Evolutionary conservation across 495 filamentous ascomycete species (phyloP).

Genomic region (Aspergillus asperescens): DNA sequence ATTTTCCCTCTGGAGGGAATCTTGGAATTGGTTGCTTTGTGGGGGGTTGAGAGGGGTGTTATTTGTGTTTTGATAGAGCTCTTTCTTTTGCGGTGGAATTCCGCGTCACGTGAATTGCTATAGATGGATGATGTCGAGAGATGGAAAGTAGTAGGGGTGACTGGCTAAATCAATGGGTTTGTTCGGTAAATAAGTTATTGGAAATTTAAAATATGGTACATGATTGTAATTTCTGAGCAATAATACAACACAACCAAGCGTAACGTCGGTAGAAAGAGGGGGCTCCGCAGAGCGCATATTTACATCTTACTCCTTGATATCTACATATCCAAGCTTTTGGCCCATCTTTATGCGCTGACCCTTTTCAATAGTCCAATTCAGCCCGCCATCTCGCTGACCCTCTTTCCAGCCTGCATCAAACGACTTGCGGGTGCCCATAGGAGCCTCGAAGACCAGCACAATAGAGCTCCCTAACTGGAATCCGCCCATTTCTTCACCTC

Average conservation of each 20-base stretch:
- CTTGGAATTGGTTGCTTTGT: neutral
- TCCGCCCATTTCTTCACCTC: constrained; percentile 96
- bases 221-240: neutral
- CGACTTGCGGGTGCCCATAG: constrained; percentile 56
- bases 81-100: constrained; percentile 2
- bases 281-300: neutral
- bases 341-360: constrained; percentile 88
- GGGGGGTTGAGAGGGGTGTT: too few species aligned
- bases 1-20: neutral
- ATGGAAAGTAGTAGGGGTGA: neutral
- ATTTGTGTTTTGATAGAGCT: neutral
- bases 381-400: constrained; percentile 58
- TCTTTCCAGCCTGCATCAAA: constrained; percentile 60
- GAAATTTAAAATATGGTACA: constrained; percentile 6
- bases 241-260: neutral
- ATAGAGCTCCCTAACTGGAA: constrained; percentile 96
- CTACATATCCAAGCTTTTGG: constrained; percentile 69
- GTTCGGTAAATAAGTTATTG: neutral
- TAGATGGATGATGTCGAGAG: neutral
- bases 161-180: too few species aligned
- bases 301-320: constrained; percentile 20
- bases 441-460: constrained; percentile 95
- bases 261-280: neutral
- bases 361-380: constrained; percentile 75
- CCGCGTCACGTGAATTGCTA: constrained; percentile 12